Base-by-base conservation (phyloP, 2,329 filamentous ascomycete species). In the Clarireedia paspali region DNA sequence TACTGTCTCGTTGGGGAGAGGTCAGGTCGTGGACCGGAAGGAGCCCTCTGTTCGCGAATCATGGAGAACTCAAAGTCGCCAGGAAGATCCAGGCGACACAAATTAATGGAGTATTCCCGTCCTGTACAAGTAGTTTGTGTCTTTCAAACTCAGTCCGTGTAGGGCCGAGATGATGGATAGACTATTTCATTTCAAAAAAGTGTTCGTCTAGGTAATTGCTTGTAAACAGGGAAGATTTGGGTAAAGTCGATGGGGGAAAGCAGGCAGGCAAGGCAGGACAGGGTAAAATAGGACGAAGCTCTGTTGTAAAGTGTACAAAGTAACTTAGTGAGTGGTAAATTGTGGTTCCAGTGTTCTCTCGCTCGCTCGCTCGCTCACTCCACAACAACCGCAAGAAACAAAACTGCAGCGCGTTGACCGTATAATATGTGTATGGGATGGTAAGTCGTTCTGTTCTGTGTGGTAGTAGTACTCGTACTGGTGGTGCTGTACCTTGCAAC, bases 21-120 rank as follows among this genome's bases (percentile, higher is more conserved):
- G 71, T 77, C 76, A 72, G 79, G 77, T 77, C 77, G 76, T 70
- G 78, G 75, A 74, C 79, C 80, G 77, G 78, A 77, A 72, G 79
- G 76, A 71, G 74, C 73, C 70, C 74, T 76, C 72, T 77, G 74
- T 71, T 82, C 76, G 70, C 73, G 75, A 71, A 75, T 74, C 78
- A 81, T 80, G 60, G 62, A 60, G 42, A 36, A 20, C 51, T 52
- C 42, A 44, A 45, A 47, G 56, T 59, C 59, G 55, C 52, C 58
- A 56, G 60, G 58, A 51, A 42, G 50, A 34, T 57, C 62, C 58
- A 60, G 60, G 60, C 59, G 57, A 61, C 58, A 49, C 46, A 53
- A 55, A 54, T 53, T 58, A 55, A 55, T 61, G 55, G 55, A 60
- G 53, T 54, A 30, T 30, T 30, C 27, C 27, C 7, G 27, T 30